Base-by-base conservation (phyloP, 176 grass and related monocot species). In the Cocos nucifera region DNA sequence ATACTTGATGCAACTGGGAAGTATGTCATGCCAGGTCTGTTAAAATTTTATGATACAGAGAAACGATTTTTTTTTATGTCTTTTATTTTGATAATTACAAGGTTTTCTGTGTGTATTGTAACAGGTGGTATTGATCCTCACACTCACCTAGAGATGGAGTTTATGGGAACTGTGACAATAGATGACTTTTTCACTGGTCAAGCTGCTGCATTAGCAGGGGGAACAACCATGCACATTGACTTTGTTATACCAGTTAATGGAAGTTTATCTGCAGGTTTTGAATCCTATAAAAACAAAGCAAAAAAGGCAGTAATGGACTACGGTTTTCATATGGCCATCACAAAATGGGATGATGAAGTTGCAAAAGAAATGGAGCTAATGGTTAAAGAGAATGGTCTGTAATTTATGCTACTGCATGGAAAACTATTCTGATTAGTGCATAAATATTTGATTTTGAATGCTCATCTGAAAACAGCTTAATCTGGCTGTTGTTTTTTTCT, bases 271-370 rank as follows among this genome's bases (percentile, higher is more conserved):
- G 87, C 78, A 18, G 93, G 93, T 19, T 81, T 97, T 53, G 84
- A 91, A 68, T 79, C 84, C 19, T 97, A 97, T 62, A 77, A 61
- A 60, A 29, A 71, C 30, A 97, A 97, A 66, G 83, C 87, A 3
- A 78, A 79, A 65, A 97, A 80, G 59, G 56, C 87, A 69, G 81
- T 72, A 15, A 97, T 97, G 87, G 93, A 91, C 73, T 97, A 91
- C 83, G 93, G 93, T 50, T 97, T 97, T 63, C 93, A 97, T 67
- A 91, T 97, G 93, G 87, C 84, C 26, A 97, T 97, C 65, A 97
- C 87, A 1, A 88, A 97, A 67, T 97, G 93, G 93, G 78, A 91
- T 77, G 93, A 85, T 23, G 87, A 83, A 59, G 84, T 97, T 85
- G 82, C 93, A 12, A 85, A 73, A 66, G 93, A 97, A 70, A 91